phyloP scores from a whole-genome alignment of 2,329 filamentous ascomycete genomes.

The Raffaelea deltoideospora region DNA sequence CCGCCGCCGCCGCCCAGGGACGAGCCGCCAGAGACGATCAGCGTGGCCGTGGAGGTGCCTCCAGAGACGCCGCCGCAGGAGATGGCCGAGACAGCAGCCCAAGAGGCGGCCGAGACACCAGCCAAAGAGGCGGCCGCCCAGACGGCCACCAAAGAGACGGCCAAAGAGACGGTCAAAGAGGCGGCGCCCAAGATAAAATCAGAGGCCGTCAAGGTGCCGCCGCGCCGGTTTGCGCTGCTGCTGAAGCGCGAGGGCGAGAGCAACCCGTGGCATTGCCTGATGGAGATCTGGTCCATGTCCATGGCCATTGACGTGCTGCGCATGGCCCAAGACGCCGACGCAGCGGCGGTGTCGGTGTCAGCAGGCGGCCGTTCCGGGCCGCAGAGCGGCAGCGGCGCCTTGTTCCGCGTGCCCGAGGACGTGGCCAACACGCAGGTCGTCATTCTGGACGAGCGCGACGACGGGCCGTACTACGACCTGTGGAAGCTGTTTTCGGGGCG shows the following conservation, averaged over 20 bases:
- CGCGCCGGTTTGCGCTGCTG: constrained; percentile 3
- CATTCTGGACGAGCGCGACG: constrained; percentile 17
- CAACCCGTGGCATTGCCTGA: constrained; percentile 9
- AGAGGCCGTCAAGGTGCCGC: too few relatives aligned
- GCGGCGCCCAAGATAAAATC: too few relatives aligned
- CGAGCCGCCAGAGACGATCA: too few relatives aligned
- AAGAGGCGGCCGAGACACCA: not conserved
- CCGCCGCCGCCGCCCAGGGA: not conserved
- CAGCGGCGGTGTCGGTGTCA: too few relatives aligned
- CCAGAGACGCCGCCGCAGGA: not conserved
- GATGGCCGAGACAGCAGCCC: not conserved
- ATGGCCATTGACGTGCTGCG: constrained; percentile 9
- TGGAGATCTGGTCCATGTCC: constrained; percentile 9
- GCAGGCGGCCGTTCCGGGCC: too few relatives aligned
- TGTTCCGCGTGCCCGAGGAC: constrained; percentile 4
- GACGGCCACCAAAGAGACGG: not conserved
- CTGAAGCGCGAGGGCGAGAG: constrained; percentile 9
- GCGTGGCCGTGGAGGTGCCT: too few relatives aligned
- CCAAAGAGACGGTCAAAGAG: too few relatives aligned
- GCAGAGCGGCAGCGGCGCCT: not conserved
- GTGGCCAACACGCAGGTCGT: constrained; percentile 11
- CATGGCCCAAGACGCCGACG: constrained; percentile 4
- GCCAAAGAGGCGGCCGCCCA: not conserved
- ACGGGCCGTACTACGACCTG: constrained; percentile 21
- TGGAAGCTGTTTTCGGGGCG: constrained; percentile 20